Percentiles rank a stretch among this genome's conserved stretches.
phyloP scores from a whole-genome alignment of 129 eudicot genomes.

The Daucus carota region DH1_v3.0 NC_030381.2:37351501-37352000 shows the following conservation, averaged over 20 bases:
- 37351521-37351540: slow-evolving; percentile 79
- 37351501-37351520: slow-evolving; percentile 54
- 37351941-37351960: neutral
- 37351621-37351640: slow-evolving; percentile 11
- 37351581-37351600: slow-evolving; percentile 8
- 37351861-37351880: neutral
- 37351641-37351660: neutral
- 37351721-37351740: neutral
- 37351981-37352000: neutral
- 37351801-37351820: neutral
- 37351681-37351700: neutral
- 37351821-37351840: neutral
- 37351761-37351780: neutral
- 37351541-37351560: slow-evolving; percentile 67
- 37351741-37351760: neutral
- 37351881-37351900: neutral
- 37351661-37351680: slow-evolving; percentile 6
- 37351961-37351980: neutral
- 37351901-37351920: neutral
- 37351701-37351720: neutral
- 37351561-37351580: slow-evolving; percentile 20
- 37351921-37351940: no score
- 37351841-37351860: neutral
- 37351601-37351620: slow-evolving; percentile 8
- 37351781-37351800: neutral